Percentiles rank a stretch among this genome's conserved stretches.
phyloP scores from a whole-genome alignment of 2,329 filamentous ascomycete genomes.

The Capronia americana region DNA sequence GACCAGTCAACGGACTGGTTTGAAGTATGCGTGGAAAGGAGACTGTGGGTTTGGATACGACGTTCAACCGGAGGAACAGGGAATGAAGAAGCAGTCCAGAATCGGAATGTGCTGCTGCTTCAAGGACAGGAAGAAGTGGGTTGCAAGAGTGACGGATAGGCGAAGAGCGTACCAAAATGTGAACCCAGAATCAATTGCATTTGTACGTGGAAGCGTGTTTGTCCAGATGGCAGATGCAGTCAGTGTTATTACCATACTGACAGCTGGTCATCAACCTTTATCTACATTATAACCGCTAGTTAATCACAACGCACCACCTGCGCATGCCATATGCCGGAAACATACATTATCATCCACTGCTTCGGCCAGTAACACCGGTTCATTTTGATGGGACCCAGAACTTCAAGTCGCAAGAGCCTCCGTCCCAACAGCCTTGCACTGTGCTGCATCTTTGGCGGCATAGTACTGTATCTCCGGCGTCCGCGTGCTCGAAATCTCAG shows the following conservation, averaged over 20 bases:
- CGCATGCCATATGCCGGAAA: not conserved
- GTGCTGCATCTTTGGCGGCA: not conserved
- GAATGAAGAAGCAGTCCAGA: not conserved
- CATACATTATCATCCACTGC: not conserved
- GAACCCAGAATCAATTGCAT: constrained; percentile 11
- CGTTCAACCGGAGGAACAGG: not conserved
- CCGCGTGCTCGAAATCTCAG: not conserved
- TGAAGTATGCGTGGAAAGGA: not conserved
- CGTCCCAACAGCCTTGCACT: not conserved
- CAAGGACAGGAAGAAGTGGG: not conserved
- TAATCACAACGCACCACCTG: not conserved
- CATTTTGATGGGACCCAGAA: not conserved
- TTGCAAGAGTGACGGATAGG: not conserved
- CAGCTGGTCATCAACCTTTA: constrained; percentile 2
- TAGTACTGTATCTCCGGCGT: not conserved
- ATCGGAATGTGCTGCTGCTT: not conserved
- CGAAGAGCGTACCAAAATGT: constrained; percentile 1
- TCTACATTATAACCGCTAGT: constrained; percentile 9
- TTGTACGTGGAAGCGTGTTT: constrained; percentile 1
- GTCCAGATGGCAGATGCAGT: constrained; percentile 3
- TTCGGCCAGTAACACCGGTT: not conserved
- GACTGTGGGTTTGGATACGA: constrained; percentile 24
- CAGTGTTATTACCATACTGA: not conserved
- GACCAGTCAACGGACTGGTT: constrained; percentile 29
- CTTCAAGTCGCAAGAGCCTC: not conserved